phyloP scores from a whole-genome alignment of 495 filamentous ascomycete genomes.

The Apiosordaria backusii region DNA sequence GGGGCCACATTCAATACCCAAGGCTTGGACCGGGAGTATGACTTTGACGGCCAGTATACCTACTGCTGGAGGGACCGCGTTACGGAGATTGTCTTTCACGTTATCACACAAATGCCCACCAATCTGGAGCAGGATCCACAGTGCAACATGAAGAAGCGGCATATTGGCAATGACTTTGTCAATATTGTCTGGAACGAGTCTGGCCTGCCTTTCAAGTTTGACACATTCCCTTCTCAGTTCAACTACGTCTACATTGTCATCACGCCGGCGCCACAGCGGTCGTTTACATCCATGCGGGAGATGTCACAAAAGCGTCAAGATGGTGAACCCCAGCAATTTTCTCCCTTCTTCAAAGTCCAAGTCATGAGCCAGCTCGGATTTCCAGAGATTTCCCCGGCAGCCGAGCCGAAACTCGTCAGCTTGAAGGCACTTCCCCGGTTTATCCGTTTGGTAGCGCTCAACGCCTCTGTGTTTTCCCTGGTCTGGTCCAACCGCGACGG shows the following conservation, averaged over 20 bases:
- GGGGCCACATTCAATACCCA: conserved; percentile 88
- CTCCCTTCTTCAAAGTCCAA: conserved; percentile 77
- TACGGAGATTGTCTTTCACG: conserved; percentile 92
- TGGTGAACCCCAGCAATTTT: conserved; percentile 31
- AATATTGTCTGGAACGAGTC: conserved; percentile 98
- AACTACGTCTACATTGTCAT: conserved; percentile 97
- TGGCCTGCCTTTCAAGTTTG: conserved; percentile 77
- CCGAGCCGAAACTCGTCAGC: conserved; percentile 80
- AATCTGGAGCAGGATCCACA: conserved; percentile 68
- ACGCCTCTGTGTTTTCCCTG: conserved; percentile 85
- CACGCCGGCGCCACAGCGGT: conserved; percentile 70
- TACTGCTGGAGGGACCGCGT: conserved; percentile 93
- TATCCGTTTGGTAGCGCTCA: conserved; percentile 85
- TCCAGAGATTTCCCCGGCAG: conserved; percentile 83
- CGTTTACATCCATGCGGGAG: conserved; percentile 53
- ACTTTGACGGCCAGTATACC: conserved; percentile 78
- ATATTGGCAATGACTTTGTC: conserved; percentile 97
- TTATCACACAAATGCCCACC: conserved; percentile 95
- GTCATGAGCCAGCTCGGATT: conserved; percentile 81
- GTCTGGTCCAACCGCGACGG: conserved; percentile 79
- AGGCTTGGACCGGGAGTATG: conserved; percentile 72
- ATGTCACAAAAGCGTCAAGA: conserved; percentile 34
- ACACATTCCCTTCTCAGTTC: conserved; percentile 90
- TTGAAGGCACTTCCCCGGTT: conserved; percentile 76
- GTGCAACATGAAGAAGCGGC: conserved; percentile 82